These are phyloP conservation scores for Plectosphaerella cucumerina DNA, from an alignment of 2,329 filamentous ascomycete species.

Conservation along the genomic window DNA sequence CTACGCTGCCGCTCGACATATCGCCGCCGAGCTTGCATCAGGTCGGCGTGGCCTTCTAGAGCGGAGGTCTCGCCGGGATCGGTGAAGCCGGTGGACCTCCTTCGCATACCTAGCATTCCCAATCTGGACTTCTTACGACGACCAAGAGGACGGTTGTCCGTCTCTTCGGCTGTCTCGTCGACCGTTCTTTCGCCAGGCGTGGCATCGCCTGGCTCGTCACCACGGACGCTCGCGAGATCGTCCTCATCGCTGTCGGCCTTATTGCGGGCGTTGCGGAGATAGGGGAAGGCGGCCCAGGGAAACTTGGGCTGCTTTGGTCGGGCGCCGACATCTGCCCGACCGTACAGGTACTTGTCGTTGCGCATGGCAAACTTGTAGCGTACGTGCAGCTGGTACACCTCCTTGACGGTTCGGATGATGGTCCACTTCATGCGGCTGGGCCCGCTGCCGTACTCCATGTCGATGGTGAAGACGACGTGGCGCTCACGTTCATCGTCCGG, in stretches of 20 bases:
- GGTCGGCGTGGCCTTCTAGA: conserved; percentile 30
- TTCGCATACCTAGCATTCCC: conserved; percentile 47
- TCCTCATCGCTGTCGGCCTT: conserved; percentile 82
- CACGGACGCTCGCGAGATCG: conserved; percentile 34
- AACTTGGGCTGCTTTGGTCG: conserved; percentile 84
- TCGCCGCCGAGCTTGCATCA: conserved; percentile 41
- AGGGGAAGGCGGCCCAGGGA: conserved; percentile 83
- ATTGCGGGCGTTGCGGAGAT: conserved; percentile 75
- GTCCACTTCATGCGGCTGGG: conserved; percentile 96
- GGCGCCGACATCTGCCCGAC: conserved; percentile 59
- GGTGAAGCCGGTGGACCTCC: conserved; percentile 46
- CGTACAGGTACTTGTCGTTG: conserved; percentile 76
- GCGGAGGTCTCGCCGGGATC: conserved; percentile 41
- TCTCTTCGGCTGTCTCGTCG: conserved; percentile 25
- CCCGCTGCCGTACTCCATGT: conserved; percentile 93
- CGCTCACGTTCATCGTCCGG: conserved; percentile 60
- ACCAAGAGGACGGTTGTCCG: conserved; percentile 21
- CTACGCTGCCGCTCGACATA: conserved; percentile 81
- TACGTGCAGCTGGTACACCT: conserved; percentile 88
- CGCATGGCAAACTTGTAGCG: conserved; percentile 87
- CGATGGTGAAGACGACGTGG: conserved; percentile 85
- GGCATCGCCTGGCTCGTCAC: conserved; percentile 31
- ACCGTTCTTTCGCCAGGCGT: conserved; percentile 39
- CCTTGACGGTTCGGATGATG: conserved; percentile 78
- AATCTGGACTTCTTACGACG: conserved; percentile 48